Base-by-base conservation (phyloP, 345 rosid species). In the Xanthoceras sorbifolium region DNA sequence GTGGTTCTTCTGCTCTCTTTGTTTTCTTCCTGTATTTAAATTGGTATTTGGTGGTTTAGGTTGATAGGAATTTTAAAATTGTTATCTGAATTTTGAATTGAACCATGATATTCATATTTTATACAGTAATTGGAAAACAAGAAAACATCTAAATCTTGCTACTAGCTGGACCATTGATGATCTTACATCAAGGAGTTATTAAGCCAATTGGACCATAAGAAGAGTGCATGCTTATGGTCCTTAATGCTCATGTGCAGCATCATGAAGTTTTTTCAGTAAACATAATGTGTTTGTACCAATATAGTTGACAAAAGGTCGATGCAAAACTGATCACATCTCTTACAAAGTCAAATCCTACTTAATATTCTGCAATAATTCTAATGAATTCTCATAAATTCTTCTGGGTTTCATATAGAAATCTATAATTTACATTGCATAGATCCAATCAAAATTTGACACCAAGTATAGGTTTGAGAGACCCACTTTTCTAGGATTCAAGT, bases 1-100 rank as follows among this genome's bases (percentile, higher is more conserved):
- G 66, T 34, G 76, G 82, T 80, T 67, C 86, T 82, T 85, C 38
- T 71, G 57, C 72, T 71, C 72, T 60, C 23, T 70, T 76, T 90
- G 91, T 86, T 85, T 75, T 85, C 80, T 85, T 86, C 74, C 68
- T 71, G 61, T 88, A 79, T 82, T 86, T 60, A 83, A 87, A 61
- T 59, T 74, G 81, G 86, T 75, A 80, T 88, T 88, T 83, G 90
- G 88, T 90, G 72, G 85, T 79, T 84, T 84, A 61, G 82, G 86
- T 80, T 77, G 76, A 8, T n/a, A 10, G 69, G 38, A 59, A 66
- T 59, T n/a, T n/a, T 34, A 50, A 65, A 36, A 5, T 46, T 31
- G 18, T 29, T 59, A 65, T 69, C 55, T 28, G 17, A 68, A 76
- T 3, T 52, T 38, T 50, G 46, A 11, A 36, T 38, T 50, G 46